Evolutionary conservation across 371 early-diverging fungal genomes (phyloP), one percentile per base, ranked within the genome.

Genomic region (Nematocida homosporus): DNA sequence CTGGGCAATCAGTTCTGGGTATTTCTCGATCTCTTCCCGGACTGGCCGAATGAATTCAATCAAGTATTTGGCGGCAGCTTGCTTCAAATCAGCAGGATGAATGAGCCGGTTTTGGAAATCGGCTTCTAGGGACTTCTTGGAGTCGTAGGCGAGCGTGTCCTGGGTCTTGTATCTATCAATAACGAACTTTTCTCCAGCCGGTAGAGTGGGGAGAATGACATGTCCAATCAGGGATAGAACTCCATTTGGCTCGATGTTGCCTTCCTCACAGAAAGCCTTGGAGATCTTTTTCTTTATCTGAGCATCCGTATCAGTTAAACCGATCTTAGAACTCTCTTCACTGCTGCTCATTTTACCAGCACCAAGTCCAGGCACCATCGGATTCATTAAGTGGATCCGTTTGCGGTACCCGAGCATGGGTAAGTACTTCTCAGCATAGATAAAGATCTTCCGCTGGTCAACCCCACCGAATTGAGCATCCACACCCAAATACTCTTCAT

Each of bases 391-490:
- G 81, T 99, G 97, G 23, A 91, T 86, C 59, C 99, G 90, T 86
- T 96, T 97, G 84, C 90, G 89, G 87, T 94, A 99, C 44, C 96
- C 97, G 35, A 99, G 85, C 44, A 86, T 85, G 30, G 97, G 97
- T 79, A 99, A 81, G 86, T 91, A 92, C 84, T 94, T 93, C 83
- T 92, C 93, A 42, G 99, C 96, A 85, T 92, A 89, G 1, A 90
- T 90, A 82, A 99, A 99, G 81, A 99, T 99, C 89, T 99, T 99
- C 83, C 99, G 90, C 86, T 99, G 99, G 84, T 99, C 99, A 10
- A 93, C 90, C 76, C 99, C 99, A 56, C 99, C 99, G 85, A 99
- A 97, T 86, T 99, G 97, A 27, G 90, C 92, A 85, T 99, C 99
- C 35, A 93, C 93, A 34, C 88, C 86, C 42, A 99, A 87, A 86